Conservation (phyloP, 768 basidiomycete genomes). For the Rhodotorula babjevae region DNA sequence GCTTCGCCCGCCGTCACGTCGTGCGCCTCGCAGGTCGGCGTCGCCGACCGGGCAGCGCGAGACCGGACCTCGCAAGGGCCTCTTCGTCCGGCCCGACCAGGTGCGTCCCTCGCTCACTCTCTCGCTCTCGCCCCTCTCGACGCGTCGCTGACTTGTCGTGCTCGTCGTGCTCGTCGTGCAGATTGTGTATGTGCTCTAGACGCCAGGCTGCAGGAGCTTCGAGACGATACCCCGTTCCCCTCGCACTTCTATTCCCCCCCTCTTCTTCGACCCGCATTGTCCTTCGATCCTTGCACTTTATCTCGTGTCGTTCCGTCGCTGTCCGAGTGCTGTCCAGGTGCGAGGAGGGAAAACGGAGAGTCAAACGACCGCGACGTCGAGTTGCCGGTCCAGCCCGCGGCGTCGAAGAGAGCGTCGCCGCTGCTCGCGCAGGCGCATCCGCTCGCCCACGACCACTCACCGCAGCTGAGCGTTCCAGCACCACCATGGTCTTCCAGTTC, state of each 20-base stretch:
- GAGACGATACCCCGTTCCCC: background rate
- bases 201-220: background rate
- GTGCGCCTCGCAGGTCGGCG: slow-evolving; percentile 11
- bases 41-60: slow-evolving; percentile 9
- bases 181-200: slow-evolving; percentile 30
- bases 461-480: background rate
- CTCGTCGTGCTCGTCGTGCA: background rate
- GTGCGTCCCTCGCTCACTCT: slow-evolving; percentile 1
- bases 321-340: no score
- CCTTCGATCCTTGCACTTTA: no score
- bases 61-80: slow-evolving; percentile 21
- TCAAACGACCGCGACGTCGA: no score
- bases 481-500: slow-evolving; percentile 20
- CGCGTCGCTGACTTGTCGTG: background rate
- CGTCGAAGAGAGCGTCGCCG: no score
- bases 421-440: background rate
- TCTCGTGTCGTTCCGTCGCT: no score
- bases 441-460: background rate
- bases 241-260: background rate
- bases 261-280: background rate
- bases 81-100: slow-evolving; percentile 38
- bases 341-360: no score
- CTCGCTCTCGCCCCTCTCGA: no score
- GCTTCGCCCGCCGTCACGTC: slow-evolving; percentile 15
- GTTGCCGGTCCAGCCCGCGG: no score